phyloP scores from a whole-genome alignment of 441 rosid genomes.

The Bocquillonia castaneifolia region DNA sequence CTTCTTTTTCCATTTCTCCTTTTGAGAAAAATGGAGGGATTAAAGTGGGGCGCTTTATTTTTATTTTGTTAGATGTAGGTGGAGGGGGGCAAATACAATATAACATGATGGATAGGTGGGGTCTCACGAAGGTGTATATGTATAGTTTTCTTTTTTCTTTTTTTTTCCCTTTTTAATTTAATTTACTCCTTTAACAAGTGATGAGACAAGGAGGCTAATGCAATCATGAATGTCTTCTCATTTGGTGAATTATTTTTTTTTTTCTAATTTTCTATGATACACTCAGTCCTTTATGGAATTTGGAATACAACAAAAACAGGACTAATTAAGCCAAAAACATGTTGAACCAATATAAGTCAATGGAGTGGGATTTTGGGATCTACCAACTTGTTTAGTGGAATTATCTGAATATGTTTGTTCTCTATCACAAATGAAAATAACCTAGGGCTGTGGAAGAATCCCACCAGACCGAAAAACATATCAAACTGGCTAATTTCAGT shows the following conservation, averaged over 20 bases:
- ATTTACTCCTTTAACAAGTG: slow-evolving; percentile 28
- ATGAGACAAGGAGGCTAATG: slow-evolving; percentile 31
- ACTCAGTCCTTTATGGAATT: background rate
- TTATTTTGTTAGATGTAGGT: slow-evolving; percentile 32
- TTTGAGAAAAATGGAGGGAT: slow-evolving; percentile 25
- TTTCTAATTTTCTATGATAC: background rate
- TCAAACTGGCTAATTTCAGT: too few species aligned
- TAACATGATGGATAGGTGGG: slow-evolving; percentile 35
- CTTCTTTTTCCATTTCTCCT: background rate
- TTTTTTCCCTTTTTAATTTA: too few species aligned
- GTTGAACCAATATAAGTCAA: too few species aligned
- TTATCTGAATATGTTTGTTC: background rate
- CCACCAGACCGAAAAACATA: too few species aligned
- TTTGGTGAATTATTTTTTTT: slow-evolving; percentile 13
- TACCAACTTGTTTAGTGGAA: background rate
- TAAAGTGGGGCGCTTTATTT: slow-evolving; percentile 26
- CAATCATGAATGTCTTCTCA: slow-evolving; percentile 36
- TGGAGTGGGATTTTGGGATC: background rate
- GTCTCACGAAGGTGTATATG: slow-evolving; percentile 44
- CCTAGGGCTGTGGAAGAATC: too few species aligned
- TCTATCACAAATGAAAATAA: background rate
- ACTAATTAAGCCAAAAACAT: too few species aligned
- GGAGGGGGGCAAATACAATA: slow-evolving; percentile 36
- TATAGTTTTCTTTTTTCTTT: slow-evolving; percentile 32
- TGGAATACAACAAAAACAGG: background rate